Conservation (phyloP, 75 land plant genomes). For the Azolla pinnata region DNA sequence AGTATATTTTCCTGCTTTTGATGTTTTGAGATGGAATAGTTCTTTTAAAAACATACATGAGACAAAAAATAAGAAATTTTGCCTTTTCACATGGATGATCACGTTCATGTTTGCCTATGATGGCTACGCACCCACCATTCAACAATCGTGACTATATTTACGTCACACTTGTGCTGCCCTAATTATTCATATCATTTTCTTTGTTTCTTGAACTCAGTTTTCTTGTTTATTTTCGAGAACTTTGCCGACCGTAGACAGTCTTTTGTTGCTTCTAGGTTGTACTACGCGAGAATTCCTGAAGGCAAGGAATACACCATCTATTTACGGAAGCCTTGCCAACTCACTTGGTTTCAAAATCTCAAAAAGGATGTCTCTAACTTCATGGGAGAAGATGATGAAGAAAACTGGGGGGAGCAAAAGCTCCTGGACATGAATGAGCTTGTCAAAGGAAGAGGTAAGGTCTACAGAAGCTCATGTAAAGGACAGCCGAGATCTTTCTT, state of each 20-base stretch:
- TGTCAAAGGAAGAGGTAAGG: conserved; percentile 59
- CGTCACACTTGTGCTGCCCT: neutral
- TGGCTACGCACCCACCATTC: no score
- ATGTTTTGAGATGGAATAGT: no score
- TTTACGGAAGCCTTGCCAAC: conserved; percentile 25
- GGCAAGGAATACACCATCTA: conserved; percentile 84
- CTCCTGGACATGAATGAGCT: conserved; percentile 84
- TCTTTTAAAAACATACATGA: no score
- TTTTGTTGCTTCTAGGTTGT: conserved; percentile 36
- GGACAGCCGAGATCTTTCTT: no score
- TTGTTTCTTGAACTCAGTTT: neutral
- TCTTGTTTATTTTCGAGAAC: neutral
- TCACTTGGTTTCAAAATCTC: conserved; percentile 1
- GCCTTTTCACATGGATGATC: no score
- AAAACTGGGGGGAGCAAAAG: conserved; percentile 36
- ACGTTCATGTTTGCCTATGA: no score
- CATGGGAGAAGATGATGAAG: neutral
- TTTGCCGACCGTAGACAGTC: no score
- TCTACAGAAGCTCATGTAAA: no score
- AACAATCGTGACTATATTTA: no score
- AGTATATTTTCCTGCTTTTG: no score
- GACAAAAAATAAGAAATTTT: no score
- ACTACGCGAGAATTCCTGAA: conserved; percentile 69
- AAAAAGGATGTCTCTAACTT: neutral
- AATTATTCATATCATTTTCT: neutral